Evolutionary conservation across 2,329 filamentous ascomycete genomes (phyloP), one percentile per base, ranked within the genome.

Genomic region (Pyricularia sp.): DNA sequence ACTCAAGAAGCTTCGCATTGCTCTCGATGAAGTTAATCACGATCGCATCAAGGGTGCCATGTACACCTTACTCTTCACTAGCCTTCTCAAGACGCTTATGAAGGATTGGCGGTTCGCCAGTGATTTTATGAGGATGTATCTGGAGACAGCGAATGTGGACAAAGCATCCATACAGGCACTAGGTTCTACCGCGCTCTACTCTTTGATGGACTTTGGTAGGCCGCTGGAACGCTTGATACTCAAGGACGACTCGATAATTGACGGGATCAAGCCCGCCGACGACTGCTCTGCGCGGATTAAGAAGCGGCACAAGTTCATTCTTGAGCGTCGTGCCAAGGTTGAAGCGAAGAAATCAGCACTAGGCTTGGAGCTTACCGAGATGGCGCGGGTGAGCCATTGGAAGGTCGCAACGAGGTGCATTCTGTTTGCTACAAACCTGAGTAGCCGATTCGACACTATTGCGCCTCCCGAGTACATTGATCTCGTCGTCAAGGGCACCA

Each of bases 31-130:
- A 57, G 89, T 88, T 66, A 91, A 99, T 68, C 91, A 92, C 72
- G 90, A 94, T 67, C 86, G 91, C 16, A 96, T 99, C 75, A 99
- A 99, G 76, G 94, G 96, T 40, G 90, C 89, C 44, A 86, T 99
- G 79, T 97, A 94, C 74, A 93, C 93, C 0, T 78, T 99, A 31
- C 79, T 97, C 22, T 96, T 93, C 70, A 93, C 93, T 12, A 96
- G 90, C 67, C 79, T 99, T 44, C 84, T 92, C 6, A 96, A 93
- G 77, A 96, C 93, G 0, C 84, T 96, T 60, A 85, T 91, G 61
- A 88, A 90, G 65, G 93, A 99, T 74, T 99, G 96, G 96, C 88
- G 93, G 53, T 97, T 93, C 75, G 91, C 94, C 0, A 94, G 96
- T 1, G 84, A 88, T n/a, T 79, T 97, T 62, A 90, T 99, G 78